These are phyloP conservation scores for Mucor indicus DNA, from an alignment of 371 early-diverging fungal genomes.

Conservation along the genomic window DNA sequence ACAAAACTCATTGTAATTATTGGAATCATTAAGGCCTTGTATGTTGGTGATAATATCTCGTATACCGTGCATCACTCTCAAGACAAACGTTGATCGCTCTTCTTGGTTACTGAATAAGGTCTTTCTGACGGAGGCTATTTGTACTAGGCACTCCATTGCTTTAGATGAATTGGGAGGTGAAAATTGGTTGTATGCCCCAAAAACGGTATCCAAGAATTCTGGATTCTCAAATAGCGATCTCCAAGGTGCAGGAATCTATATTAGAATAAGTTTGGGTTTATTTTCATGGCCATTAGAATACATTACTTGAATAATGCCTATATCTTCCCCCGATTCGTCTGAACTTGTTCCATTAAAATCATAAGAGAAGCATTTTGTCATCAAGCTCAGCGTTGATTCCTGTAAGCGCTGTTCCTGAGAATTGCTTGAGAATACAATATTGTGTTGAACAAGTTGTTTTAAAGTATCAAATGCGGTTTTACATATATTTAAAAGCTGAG, in stretches of 20 bases:
- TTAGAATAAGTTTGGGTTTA: no score
- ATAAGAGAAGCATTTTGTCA: constrained; percentile 73
- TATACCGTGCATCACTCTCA: constrained; percentile 69
- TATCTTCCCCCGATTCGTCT: constrained; percentile 86
- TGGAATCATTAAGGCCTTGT: constrained; percentile 64
- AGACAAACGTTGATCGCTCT: constrained; percentile 65
- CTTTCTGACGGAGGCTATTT: constrained; percentile 77
- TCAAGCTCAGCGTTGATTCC: constrained; percentile 59
- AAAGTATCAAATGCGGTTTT: constrained; percentile 64
- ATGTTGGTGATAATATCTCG: constrained; percentile 61
- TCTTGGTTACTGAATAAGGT: constrained; percentile 76
- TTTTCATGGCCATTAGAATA: constrained; percentile 24
- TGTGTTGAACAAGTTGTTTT: constrained; percentile 40
- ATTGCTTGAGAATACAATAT: constrained; percentile 44
- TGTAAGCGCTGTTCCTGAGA: constrained; percentile 51
- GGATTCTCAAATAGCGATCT: constrained; percentile 66
- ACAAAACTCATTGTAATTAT: constrained; percentile 86
- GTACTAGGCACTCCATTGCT: constrained; percentile 82
- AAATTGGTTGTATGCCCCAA: constrained; percentile 65
- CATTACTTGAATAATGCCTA: constrained; percentile 73
- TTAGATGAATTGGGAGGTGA: constrained; percentile 52
- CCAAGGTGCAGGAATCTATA: constrained; percentile 83
- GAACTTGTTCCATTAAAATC: constrained; percentile 86
- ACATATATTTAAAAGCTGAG: constrained; percentile 72
- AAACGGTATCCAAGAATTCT: constrained; percentile 68